Evolutionary conservation across 768 basidiomycete genomes (phyloP), one percentile per base, ranked within the genome.

Genomic region (Tricholoma sp.): DNA sequence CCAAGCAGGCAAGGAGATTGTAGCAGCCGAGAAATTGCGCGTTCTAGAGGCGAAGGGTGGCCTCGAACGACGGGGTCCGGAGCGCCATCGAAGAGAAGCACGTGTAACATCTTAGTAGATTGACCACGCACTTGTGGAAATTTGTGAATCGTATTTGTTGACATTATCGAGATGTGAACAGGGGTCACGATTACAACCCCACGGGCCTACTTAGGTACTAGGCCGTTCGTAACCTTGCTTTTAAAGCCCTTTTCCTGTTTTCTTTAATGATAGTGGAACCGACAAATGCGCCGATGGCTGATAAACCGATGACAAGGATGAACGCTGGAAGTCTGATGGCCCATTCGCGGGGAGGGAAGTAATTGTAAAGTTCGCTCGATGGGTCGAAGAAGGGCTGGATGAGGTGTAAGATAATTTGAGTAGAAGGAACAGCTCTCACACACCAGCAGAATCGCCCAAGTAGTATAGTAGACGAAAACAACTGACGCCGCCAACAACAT

Each of bases 331-430:
- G 69, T 17, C 89, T 83, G 50, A 98, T 77, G 9, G 93, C 95
- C 93, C 94, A 98, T 76, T 97, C 93, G 50, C 95, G 78, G 5
- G 90, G 68, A 0, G 92, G 96, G 69, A 98, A 98, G 72, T 82
- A 85, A 42, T 66, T 61, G 59, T 94, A 91, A 31, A 96, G 75
- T 17, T 85, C 81, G 63, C 84, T 93, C 2, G 83, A 79, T 1
- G 77, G 59, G 56, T 91, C 86, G 59, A 97, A 84, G 76, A 97
- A 93, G 6, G 95, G 95, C 86, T 87, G 54, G 39, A 57, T 33
- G 52, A 31, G 2, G 9, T 2, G 11, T 42, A 56, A 54, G 54
- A 49, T 56, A 51, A 42, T 62, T 53, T 52, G 55, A 56, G 61
- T 50, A 34, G 37, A 32, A 52, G 37, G 34, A 52, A 32, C 17